Conservation (phyloP, 371 early-diverging fungal species). For the Batkoa obscura region DNA sequence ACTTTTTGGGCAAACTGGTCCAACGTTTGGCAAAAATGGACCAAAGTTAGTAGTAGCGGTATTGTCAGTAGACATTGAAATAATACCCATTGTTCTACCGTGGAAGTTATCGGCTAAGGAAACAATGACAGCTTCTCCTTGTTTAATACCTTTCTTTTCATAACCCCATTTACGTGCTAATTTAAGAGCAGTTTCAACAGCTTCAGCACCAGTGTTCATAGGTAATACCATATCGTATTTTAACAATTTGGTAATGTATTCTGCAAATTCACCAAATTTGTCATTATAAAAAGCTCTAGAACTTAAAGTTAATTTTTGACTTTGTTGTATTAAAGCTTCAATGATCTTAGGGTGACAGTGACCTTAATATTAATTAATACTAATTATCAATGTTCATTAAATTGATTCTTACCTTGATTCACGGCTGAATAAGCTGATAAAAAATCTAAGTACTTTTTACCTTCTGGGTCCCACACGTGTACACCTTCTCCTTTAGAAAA, state of each 20-base stretch:
- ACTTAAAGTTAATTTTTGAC: slow-evolving; percentile 55
- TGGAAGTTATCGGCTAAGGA: slow-evolving; percentile 87
- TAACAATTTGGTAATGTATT: slow-evolving; percentile 78
- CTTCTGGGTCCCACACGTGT: slow-evolving; percentile 92
- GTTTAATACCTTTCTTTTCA: slow-evolving; percentile 69
- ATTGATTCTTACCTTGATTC: slow-evolving; percentile 55
- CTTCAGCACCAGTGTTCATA: slow-evolving; percentile 97
- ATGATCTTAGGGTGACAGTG: slow-evolving; percentile 95
- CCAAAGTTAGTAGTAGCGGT: slow-evolving; percentile 75
- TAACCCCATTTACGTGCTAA: slow-evolving; percentile 96
- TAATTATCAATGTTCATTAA: background rate
- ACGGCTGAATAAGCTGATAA: slow-evolving; percentile 91
- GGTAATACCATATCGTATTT: slow-evolving; percentile 94
- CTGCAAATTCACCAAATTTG: slow-evolving; percentile 70
- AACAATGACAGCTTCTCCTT: slow-evolving; percentile 66
- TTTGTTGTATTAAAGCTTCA: slow-evolving; percentile 77
- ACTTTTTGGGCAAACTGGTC: slow-evolving; percentile 51
- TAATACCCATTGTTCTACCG: slow-evolving; percentile 87
- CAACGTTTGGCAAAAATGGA: slow-evolving; percentile 79
- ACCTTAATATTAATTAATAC: slow-evolving; percentile 17
- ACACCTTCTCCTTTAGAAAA: slow-evolving; percentile 76
- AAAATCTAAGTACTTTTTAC: slow-evolving; percentile 86
- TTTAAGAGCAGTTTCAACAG: slow-evolving; percentile 95
- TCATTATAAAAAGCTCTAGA: slow-evolving; percentile 96
- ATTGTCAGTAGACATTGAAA: slow-evolving; percentile 89